A percentile compares a stretch with the other conserved stretches of the same genome.
Evolutionary conservation across 2,329 filamentous ascomycete species (phyloP).

Genomic region (Alternaria tenuissima): DNA sequence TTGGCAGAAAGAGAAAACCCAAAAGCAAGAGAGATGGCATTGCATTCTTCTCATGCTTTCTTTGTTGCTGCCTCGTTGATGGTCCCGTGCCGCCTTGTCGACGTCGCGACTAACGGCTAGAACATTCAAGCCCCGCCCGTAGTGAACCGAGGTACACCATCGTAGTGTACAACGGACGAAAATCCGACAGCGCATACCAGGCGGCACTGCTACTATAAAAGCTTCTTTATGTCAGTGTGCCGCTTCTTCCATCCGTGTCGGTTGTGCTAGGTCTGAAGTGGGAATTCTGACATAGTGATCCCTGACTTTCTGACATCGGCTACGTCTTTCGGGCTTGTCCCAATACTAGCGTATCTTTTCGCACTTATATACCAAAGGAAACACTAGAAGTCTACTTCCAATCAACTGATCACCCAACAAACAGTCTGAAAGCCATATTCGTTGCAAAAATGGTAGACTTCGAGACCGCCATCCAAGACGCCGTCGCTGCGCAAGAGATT

Average conservation of each 20-base stretch:
- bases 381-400: rapidly evolving
- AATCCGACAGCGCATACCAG: background rate
- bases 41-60: background rate
- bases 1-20: background rate
- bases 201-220: background rate
- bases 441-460: constrained; percentile 30
- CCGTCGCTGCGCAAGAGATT: constrained; percentile 31
- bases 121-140: background rate
- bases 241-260: background rate
- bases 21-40: background rate
- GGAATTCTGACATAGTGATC: background rate
- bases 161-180: background rate
- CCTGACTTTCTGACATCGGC: background rate
- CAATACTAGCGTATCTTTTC: background rate
- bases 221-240: background rate
- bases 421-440: background rate
- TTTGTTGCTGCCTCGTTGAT: background rate
- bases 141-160: background rate
- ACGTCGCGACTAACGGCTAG: background rate
- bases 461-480: constrained; percentile 34
- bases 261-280: background rate
- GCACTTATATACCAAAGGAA: background rate
- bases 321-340: background rate
- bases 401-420: background rate
- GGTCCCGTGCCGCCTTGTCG: background rate